Evolutionary conservation across 148 eudicot species (phyloP).

Genomic region (Nepenthes mirabilis): DNA sequence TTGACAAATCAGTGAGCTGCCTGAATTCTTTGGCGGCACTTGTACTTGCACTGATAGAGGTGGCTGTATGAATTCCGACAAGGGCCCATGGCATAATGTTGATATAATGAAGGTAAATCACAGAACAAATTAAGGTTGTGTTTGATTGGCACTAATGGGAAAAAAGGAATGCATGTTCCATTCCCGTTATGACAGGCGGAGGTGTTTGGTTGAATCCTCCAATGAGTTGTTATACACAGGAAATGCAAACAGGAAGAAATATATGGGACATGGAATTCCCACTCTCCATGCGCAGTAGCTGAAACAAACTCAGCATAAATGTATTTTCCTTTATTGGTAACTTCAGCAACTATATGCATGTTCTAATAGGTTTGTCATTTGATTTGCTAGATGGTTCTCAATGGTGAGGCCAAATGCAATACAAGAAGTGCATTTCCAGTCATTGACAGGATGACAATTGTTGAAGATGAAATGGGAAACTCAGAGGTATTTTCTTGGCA

Average conservation of each 20-base stretch:
- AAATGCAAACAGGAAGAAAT: too few relatives aligned
- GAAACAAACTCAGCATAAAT: too few relatives aligned
- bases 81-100: slow-evolving; percentile 88
- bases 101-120: slow-evolving; percentile 61
- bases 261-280: too few relatives aligned
- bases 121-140: background rate
- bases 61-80: slow-evolving; percentile 82
- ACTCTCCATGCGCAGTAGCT: too few relatives aligned
- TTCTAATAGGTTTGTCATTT: background rate
- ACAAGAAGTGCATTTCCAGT: slow-evolving; percentile 28
- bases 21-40: slow-evolving; percentile 78
- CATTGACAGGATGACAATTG: slow-evolving; percentile 47
- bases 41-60: slow-evolving; percentile 78
- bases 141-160: background rate
- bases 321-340: background rate
- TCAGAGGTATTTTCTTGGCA: slow-evolving; percentile 16
- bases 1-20: slow-evolving; percentile 56
- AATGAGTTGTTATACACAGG: too few relatives aligned
- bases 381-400: slow-evolving; percentile 58
- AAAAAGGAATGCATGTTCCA: too few relatives aligned
- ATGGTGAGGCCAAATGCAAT: slow-evolving; percentile 73
- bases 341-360: background rate
- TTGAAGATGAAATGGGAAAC: slow-evolving; percentile 36
- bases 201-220: too few relatives aligned
- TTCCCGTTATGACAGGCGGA: too few relatives aligned